Conservation (phyloP, 2,329 filamentous ascomycete species). For the Colletotrichum higginsianum region DNA sequence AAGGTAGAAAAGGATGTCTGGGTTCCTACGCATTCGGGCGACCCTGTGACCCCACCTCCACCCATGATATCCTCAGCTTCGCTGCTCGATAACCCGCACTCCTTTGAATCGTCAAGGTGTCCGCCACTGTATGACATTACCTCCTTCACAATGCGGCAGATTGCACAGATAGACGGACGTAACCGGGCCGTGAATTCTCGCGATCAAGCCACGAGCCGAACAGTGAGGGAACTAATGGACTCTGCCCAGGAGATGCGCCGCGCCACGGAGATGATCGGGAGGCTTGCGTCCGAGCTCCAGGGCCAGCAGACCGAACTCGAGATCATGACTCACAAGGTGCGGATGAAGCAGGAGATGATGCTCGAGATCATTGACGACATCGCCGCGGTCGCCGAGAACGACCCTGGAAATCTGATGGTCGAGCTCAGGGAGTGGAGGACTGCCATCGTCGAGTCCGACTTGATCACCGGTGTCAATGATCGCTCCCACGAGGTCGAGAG, state of each 20-base stretch:
- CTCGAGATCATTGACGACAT: not conserved
- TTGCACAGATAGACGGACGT: too few species aligned
- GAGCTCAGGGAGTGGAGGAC: not conserved
- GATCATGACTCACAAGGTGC: not conserved
- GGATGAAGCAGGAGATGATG: not conserved
- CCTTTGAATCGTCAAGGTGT: too few species aligned
- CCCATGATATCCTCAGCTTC: too few species aligned
- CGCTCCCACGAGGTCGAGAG: not conserved
- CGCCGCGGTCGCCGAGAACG: too few species aligned
- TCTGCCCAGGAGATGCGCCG: not conserved
- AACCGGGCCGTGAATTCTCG: not conserved
- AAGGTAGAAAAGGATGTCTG: too few species aligned
- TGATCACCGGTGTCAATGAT: not conserved
- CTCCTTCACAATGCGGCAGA: too few species aligned
- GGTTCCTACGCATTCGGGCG: too few species aligned
- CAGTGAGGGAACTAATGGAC: not conserved
- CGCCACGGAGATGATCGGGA: not conserved
- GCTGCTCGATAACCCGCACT: too few species aligned
- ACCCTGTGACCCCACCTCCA: too few species aligned
- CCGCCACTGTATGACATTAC: too few species aligned
- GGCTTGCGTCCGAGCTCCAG: slow-evolving; percentile 1
- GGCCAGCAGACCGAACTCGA: slow-evolving; percentile 15
- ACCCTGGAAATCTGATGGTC: not conserved
- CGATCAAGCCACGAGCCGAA: not conserved
- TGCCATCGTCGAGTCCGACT: slow-evolving; percentile 2